phyloP scores from a whole-genome alignment of 1,284 basidiomycete species.

The Leccinum pallidistipes region DNA sequence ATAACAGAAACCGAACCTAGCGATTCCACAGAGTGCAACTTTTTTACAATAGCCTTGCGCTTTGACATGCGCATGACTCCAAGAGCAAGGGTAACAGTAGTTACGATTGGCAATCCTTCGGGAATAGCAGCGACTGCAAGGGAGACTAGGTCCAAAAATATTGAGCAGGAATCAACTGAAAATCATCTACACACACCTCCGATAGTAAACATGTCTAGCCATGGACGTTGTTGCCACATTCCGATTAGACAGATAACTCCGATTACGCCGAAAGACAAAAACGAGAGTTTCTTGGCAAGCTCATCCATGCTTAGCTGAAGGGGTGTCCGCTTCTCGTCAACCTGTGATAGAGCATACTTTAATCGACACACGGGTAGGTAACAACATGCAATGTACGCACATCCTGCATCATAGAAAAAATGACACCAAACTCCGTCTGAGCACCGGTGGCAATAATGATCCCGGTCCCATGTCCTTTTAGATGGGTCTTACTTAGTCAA shows the following conservation, averaged over 20 bases:
- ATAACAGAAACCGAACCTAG: slow-evolving; percentile 94
- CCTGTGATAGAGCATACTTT: slow-evolving; percentile 41
- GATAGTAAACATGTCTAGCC: slow-evolving; percentile 99
- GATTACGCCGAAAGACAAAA: slow-evolving; percentile 91
- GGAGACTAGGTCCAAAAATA: slow-evolving; percentile 61
- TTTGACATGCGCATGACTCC: slow-evolving; percentile 94
- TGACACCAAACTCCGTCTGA: slow-evolving; percentile 92
- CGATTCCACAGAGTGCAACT: slow-evolving; percentile 92
- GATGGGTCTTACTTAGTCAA: slow-evolving; percentile 8
- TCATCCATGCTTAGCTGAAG: slow-evolving; percentile 97
- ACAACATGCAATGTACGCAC: slow-evolving; percentile 43
- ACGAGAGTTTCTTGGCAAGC: slow-evolving; percentile 88
- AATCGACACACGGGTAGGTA: background rate
- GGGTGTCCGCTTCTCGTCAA: slow-evolving; percentile 92
- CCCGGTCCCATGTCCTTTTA: slow-evolving; percentile 72
- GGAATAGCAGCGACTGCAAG: slow-evolving; percentile 97
- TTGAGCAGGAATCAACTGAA: slow-evolving; percentile 1
- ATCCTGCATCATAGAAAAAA: slow-evolving; percentile 98
- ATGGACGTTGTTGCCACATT: slow-evolving; percentile 81
- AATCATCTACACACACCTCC: slow-evolving; percentile 63
- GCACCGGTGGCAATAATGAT: slow-evolving; percentile 90
- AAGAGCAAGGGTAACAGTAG: slow-evolving; percentile 93
- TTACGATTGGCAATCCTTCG: slow-evolving; percentile 96
- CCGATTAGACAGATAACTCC: slow-evolving; percentile 93
- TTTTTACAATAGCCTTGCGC: slow-evolving; percentile 96